Evolutionary conservation across 2,329 filamentous ascomycete species (phyloP), one percentile per base, ranked within the genome.

Genomic region (Cryphonectria japonica): DNA sequence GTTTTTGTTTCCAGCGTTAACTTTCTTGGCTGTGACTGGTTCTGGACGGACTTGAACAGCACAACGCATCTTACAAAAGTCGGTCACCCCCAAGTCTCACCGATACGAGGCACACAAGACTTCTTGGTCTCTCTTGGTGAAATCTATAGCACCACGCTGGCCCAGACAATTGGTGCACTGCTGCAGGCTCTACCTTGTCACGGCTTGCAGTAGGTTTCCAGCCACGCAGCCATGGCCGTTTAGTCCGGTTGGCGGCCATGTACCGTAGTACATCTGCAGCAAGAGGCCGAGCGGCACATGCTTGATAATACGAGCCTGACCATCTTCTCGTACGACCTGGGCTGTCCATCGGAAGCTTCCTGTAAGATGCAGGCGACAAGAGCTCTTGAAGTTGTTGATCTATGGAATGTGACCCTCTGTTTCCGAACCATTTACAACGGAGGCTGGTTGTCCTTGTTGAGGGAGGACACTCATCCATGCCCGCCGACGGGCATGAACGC

Each of bases 61-160:
- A n/a, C 19, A 50, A n/a, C 26, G 19, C 46, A n/a, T 50, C 46
- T 8, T 50, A 50, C 46, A 50, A 50, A 39, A 8, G 22, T 9
- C 22, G 29, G 52, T 60, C 66, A 61, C 41, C 26, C 54, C 54
- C 59, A 46, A 19, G 57, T 26, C 11, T 50, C 34, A 37, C 61
- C 63, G 64, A 72, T 72, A 72, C 70, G 70, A 72, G 67, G 50
- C 67, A 72, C 70, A 72, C 68, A 62, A 29, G 59, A 60, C 34
- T 2, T 32, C 16, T 61, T 61, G 34, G 59, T 6, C 1, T 61
- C 34, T 61, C 59, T 34, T 61, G 34, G 59, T 61, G 34, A 39
- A 61, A 61, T 16, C 59, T 19, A 14, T 2, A 59, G 22, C 59
- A n/a, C 16, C 16, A 39, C 19, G 34, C 34, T 32, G 59, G 54